Conservation (phyloP, 1,284 basidiomycete species). For the Mycena sp. region DNA sequence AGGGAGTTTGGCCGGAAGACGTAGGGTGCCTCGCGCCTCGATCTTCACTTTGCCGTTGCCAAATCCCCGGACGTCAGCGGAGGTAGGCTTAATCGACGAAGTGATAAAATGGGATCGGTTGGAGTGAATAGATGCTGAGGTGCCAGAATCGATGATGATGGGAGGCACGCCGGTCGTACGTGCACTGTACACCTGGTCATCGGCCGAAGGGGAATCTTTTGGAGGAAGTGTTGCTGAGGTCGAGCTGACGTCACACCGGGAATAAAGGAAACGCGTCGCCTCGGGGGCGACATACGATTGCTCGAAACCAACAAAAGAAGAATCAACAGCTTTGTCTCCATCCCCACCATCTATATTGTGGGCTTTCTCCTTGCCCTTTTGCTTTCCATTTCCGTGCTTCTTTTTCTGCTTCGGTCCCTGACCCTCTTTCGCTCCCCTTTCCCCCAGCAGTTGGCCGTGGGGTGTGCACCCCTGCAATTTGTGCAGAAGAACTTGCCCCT, state of each 20-base stretch:
- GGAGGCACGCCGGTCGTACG: slow-evolving; percentile 3
- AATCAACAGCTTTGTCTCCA: slow-evolving; percentile 6
- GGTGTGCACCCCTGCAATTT: background rate
- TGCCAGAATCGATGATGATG: slow-evolving; percentile 11
- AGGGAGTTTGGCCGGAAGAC: no score
- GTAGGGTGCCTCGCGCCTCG: slow-evolving; percentile 4
- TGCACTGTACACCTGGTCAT: slow-evolving; percentile 5
- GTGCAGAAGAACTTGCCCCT: background rate
- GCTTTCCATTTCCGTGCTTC: background rate
- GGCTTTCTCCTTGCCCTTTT: slow-evolving; percentile 1
- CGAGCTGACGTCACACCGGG: background rate
- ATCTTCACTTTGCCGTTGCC: slow-evolving; percentile 11
- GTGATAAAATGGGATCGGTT: background rate
- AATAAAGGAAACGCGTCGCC: background rate
- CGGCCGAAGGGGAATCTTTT: background rate
- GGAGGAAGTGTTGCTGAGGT: background rate
- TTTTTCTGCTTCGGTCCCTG: slow-evolving; percentile 1
- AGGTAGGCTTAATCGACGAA: background rate
- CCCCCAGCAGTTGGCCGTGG: background rate
- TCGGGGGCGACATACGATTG: background rate
- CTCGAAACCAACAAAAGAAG: slow-evolving; percentile 3
- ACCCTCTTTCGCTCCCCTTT: slow-evolving; percentile 3
- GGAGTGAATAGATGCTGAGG: slow-evolving; percentile 7
- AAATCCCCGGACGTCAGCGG: background rate
- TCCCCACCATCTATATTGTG: no score